phyloP scores from a whole-genome alignment of 169 alveolate genomes.

The Plasmodium chabaudi region DNA sequence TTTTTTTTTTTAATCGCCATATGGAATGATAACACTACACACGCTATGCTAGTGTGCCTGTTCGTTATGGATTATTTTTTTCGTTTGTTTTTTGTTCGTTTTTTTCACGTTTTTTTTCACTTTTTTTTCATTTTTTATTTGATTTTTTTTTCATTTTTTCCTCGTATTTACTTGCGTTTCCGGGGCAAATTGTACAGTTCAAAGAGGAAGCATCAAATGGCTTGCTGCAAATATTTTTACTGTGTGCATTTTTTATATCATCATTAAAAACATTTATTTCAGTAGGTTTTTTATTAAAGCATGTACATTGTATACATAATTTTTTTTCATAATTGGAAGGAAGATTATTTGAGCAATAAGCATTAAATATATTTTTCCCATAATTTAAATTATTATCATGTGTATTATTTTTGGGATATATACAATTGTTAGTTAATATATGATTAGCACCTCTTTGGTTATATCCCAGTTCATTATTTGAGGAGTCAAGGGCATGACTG shows the following conservation, averaged over 20 bases:
- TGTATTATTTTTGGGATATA: slow-evolving; percentile 7
- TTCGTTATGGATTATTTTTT: not conserved
- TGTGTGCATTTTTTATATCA: slow-evolving; percentile 7
- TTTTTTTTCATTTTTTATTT: not conserved
- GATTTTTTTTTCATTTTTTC: slow-evolving; percentile 1
- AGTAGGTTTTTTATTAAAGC: not conserved
- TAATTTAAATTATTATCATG: slow-evolving; percentile 27
- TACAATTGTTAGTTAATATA: slow-evolving; percentile 11
- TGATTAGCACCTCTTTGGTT: not conserved
- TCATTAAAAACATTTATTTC: slow-evolving; percentile 15
- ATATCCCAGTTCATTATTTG: no score
- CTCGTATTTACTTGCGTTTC: not conserved
- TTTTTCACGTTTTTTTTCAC: not conserved
- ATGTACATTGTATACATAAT: slow-evolving; percentile 45
- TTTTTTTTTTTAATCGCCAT: not conserved
- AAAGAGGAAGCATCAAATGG: slow-evolving; percentile 4
- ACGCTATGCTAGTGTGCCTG: not conserved
- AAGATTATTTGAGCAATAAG: slow-evolving; percentile 12
- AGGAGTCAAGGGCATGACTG: no score
- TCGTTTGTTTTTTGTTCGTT: not conserved
- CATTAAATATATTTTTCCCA: slow-evolving; percentile 6
- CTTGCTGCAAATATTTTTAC: slow-evolving; percentile 1
- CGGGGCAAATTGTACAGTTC: not conserved
- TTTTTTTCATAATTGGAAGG: slow-evolving; percentile 11
- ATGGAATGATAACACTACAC: no score